Evolutionary conservation across 106 monocot genomes (phyloP), one percentile per base, ranked within the genome.

Genomic region (Dactylorhiza incarnata): DNA sequence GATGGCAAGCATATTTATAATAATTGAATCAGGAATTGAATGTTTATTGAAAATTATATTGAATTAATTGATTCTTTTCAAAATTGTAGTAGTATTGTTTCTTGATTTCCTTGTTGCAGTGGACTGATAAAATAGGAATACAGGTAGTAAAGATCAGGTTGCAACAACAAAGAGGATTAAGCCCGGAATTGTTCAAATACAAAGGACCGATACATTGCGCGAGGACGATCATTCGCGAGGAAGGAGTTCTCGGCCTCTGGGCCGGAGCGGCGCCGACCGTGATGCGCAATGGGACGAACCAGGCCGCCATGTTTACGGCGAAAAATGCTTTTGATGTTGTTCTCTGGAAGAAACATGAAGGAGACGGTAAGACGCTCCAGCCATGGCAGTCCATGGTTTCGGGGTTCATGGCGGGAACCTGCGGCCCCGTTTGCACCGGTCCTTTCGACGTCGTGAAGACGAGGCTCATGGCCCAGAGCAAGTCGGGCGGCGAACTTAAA

Each of bases 321-420:
- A 97, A 97, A 73, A 86, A 97, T 59, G 73, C 91, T 20, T 87
- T 89, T 23, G 93, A 97, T 63, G 58, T 84, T 4, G 6, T 97
- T 53, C 84, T 97, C 9, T 97, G 96, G 96, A 87, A 89, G 81
- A 97, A 93, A 73, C 83, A 91, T 17, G 96, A 97, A 85, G 93
- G 93, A 5, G 96, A 97, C 50, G 87, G 96, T 0, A 87, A 74
- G 59, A 84, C 86, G 26, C 91, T 97, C n/a, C 91, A 83, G 74
- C 93, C 96, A 16, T 97, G 90, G 93, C 96, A 97, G 73, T 97
- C 96, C 0, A 97, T 97, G 96, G 80, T 97, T 14, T 97, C 96
- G 4, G 96, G 96, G 6, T 97, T 97, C 80, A 73, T 91, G 23
- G 96, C 96, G 9, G 93, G 96, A 45, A 89, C 93, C 15, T 93